Conservation (phyloP, 139 green algal genomes). For the Eudorina sp. region DNA sequence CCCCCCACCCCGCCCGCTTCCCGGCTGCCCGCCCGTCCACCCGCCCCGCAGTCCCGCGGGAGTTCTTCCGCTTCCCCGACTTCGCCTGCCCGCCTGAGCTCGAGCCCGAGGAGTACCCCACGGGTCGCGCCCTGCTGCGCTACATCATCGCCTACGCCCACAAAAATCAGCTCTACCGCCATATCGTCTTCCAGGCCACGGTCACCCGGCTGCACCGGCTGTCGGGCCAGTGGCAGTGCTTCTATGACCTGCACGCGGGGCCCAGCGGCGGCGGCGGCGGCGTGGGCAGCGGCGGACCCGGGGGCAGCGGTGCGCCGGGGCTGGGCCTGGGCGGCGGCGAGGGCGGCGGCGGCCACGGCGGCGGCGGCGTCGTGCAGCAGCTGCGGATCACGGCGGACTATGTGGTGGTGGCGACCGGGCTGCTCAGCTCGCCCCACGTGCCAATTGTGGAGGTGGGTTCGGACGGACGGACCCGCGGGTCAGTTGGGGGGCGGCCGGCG, state of each 20-base stretch:
- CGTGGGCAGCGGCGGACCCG: neutral
- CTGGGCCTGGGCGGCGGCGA: conserved; percentile 11
- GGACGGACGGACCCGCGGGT: neutral
- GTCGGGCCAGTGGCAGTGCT: conserved; percentile 36
- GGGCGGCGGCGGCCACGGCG: neutral
- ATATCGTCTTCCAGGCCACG: conserved; percentile 21
- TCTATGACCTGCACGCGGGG: conserved; percentile 13
- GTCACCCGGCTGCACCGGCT: conserved; percentile 42
- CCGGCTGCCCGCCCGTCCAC: neutral
- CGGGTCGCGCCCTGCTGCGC: conserved; percentile 27
- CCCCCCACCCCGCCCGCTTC: neutral
- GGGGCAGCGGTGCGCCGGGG: too few species aligned
- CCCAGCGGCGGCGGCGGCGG: neutral
- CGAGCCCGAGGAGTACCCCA: conserved; percentile 35
- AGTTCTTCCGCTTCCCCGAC: conserved; percentile 39
- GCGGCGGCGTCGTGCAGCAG: neutral
- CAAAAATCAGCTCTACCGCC: conserved; percentile 19
- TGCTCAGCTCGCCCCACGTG: conserved; percentile 39
- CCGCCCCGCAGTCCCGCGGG: neutral
- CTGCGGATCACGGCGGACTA: conserved; percentile 42
- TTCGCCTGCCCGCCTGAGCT: conserved; percentile 38
- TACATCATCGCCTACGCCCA: conserved; percentile 46
- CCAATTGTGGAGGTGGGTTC: neutral
- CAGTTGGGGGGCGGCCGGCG: too few species aligned
- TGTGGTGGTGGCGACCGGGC: conserved; percentile 48